Conservation (phyloP, 768 basidiomycete species). For the Dendrothele bispora region DNA sequence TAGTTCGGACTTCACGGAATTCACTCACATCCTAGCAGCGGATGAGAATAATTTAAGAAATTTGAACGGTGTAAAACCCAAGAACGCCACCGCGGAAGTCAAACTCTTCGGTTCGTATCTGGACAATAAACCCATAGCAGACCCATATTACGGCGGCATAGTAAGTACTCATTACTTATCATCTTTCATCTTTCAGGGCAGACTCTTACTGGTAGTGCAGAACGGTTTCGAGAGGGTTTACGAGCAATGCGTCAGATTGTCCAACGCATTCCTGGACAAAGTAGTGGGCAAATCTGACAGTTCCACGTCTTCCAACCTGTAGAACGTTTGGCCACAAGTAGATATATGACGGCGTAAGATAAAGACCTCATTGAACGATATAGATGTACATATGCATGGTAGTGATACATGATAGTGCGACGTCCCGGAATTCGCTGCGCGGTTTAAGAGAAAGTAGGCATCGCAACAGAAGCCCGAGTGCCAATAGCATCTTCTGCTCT, state of each 20-base stretch:
- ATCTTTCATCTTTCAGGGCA: background rate
- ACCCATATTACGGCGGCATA: conserved; percentile 81
- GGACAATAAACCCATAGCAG: conserved; percentile 69
- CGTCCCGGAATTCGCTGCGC: background rate
- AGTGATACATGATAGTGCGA: background rate
- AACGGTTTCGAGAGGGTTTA: conserved; percentile 77
- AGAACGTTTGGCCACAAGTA: no score
- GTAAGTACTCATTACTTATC: conserved; percentile 35
- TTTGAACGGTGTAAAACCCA: conserved; percentile 50
- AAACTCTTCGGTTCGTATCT: conserved; percentile 81
- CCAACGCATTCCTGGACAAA: conserved; percentile 78
- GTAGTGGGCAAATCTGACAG: conserved; percentile 36
- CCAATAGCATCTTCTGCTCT: conserved; percentile 81
- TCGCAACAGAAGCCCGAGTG: conserved; percentile 78
- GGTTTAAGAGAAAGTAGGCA: conserved; percentile 77
- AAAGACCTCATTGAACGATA: no score
- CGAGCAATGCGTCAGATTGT: conserved; percentile 70
- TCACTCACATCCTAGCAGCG: conserved; percentile 85
- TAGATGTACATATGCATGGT: background rate
- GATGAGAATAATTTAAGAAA: conserved; percentile 74
- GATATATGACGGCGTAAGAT: background rate
- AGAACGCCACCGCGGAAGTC: conserved; percentile 59
- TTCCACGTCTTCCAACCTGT: background rate
- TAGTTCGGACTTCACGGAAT: conserved; percentile 65
- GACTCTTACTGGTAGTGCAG: conserved; percentile 18